Evolutionary conservation across 805 yeast genomes (phyloP), one percentile per base, ranked within the genome.

Genomic region (Jamesozyma lodderae): DNA sequence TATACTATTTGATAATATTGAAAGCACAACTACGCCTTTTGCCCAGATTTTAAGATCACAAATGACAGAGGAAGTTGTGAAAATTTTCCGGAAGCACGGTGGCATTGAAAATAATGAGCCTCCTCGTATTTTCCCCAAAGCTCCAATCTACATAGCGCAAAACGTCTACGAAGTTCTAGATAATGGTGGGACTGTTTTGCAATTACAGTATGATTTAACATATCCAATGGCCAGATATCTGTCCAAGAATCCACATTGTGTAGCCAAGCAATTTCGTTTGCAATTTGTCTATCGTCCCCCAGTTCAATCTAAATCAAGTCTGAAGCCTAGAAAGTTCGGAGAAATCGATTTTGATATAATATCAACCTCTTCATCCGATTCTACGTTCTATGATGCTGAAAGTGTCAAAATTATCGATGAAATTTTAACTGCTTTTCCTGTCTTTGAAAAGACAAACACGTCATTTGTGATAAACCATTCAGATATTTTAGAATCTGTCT

Each of bases 291-390:
- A 77, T 55, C 70, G 97, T 35, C 79, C 87, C 0, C 69, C 72
- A 33, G 71, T 65, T 10, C 64, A 65, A 10, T 65, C 68, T 2
- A 58, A 52, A 38, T 59, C 68, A 2, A 80, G 84, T 15, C 75
- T 84, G 1, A 86, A 81, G 17, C 95, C 95, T 0, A 70, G 74
- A 19, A 77, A 74, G 49, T 87, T 79, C 55, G 75, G 81, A 22
- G 95, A 94, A 42, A 76, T 86, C 28, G 94, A 81, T 51, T 88
- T 90, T 60, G 97, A 92, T 59, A 79, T 87, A 18, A 66, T 82
- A 2, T 57, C 65, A 1, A 67, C 81, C 0, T 64, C 67, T n/a
- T 49, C 69, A 1, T 47, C 62, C 1, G 73, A 72, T 32, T 56
- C 72, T 8, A 64, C 76, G 2, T 70, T 73, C 32, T 72, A 81